Conservation (phyloP, 306 rosid genomes). For the Betula pendula region DNA sequence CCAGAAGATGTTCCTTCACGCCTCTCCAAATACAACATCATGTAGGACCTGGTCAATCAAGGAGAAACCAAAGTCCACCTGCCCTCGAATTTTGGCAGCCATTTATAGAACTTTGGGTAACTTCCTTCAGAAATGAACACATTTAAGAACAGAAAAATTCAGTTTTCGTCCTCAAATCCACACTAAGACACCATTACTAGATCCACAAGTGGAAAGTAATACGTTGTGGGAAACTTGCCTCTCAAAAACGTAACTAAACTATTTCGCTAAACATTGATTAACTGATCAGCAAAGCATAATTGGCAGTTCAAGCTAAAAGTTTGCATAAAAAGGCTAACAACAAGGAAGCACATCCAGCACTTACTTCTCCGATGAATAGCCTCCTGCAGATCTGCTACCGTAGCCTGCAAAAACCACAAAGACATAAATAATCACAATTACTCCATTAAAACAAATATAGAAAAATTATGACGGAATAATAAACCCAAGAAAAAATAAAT, state of each 20-base stretch:
- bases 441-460: background rate
- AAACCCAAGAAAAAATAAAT: background rate
- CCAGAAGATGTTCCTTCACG: constrained; percentile 11
- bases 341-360: constrained; percentile 29
- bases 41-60: background rate
- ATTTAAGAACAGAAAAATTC: background rate
- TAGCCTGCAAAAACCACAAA: constrained; percentile 58
- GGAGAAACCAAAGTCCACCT: background rate
- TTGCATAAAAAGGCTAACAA: background rate
- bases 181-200: background rate
- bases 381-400: constrained; percentile 91
- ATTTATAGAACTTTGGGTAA: background rate
- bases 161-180: background rate
- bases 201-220: background rate
- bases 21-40: background rate
- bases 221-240: background rate
- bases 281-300: background rate
- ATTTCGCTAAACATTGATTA: background rate
- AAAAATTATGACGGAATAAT: background rate
- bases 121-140: constrained; percentile 2
- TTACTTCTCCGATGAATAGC: constrained; percentile 82
- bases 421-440: constrained; percentile 20
- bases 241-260: background rate
- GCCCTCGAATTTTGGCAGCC: background rate
- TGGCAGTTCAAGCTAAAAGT: constrained; percentile 1